These are phyloP conservation scores for Xylaria hypoxylon DNA, from an alignment of 2,329 filamentous ascomycete genomes.

Conservation along the genomic window DNA sequence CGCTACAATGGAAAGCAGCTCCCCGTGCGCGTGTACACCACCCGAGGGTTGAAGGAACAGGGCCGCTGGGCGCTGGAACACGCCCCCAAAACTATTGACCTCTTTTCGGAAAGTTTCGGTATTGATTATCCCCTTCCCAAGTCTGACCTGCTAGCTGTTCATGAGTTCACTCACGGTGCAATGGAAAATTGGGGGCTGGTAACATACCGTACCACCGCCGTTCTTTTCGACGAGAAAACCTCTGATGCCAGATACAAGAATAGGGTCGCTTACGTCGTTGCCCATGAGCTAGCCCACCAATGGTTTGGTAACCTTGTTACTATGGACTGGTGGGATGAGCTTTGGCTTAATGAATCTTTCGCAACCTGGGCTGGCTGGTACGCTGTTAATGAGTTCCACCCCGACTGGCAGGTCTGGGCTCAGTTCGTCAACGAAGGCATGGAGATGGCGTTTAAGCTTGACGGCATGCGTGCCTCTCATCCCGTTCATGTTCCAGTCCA, in stretches of 20 bases:
- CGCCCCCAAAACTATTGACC: conserved; percentile 93
- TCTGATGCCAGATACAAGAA: conserved; percentile 94
- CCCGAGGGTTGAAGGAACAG: conserved; percentile 91
- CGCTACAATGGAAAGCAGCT: conserved; percentile 92
- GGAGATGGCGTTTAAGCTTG: conserved; percentile 89
- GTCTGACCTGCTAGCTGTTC: conserved; percentile 88
- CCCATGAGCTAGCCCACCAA: conserved; percentile 96
- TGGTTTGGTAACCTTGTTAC: conserved; percentile 97
- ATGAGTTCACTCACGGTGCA: conserved; percentile 88
- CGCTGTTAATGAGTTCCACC: conserved; percentile 89
- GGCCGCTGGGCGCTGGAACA: conserved; percentile 90
- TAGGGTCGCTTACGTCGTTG: conserved; percentile 94
- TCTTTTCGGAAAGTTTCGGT: conserved; percentile 93
- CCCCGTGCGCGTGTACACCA: conserved; percentile 95
- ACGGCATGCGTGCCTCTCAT: conserved; percentile 90
- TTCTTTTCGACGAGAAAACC: conserved; percentile 93
- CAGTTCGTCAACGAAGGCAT: conserved; percentile 97
- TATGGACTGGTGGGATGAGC: conserved; percentile 96
- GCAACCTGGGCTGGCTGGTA: conserved; percentile 99
- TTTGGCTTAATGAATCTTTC: conserved; percentile 96
- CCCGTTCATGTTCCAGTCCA: conserved; percentile 95
- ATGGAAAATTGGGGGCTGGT: conserved; percentile 99
- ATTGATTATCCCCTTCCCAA: conserved; percentile 95
- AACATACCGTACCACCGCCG: conserved; percentile 93
- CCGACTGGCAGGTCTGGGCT: conserved; percentile 97